Conservation (phyloP, 1,139 yeast genomes). For the Taphrina wiesneri region DNA sequence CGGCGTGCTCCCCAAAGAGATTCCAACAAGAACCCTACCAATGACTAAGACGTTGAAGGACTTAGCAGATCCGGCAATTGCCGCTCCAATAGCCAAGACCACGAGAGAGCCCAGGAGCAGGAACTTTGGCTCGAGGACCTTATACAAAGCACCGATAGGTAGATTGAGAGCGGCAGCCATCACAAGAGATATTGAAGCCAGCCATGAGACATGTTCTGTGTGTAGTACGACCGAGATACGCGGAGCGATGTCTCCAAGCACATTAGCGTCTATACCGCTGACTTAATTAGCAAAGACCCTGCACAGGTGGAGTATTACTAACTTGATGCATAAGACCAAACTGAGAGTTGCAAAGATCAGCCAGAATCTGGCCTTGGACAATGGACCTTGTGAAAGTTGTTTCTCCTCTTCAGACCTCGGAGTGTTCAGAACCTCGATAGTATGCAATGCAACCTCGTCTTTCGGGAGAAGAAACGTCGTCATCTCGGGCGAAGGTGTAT, state of each 20-base stretch:
- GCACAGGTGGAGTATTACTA: not conserved
- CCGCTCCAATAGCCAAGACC: not conserved
- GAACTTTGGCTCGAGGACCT: not conserved
- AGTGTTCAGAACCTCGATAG: not conserved
- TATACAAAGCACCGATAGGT: not conserved
- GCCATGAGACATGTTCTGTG: constrained; percentile 8
- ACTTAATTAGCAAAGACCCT: not conserved
- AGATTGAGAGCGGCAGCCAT: not conserved
- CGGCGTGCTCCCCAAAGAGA: not conserved
- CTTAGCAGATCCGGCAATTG: constrained; percentile 6
- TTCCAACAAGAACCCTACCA: constrained; percentile 16
- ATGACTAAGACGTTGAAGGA: not conserved
- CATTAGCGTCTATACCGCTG: constrained; percentile 15
- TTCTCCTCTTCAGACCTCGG: not conserved
- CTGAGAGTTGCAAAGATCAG: not conserved
- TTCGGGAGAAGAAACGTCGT: not conserved
- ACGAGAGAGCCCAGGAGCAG: constrained; percentile 4
- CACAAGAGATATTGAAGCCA: not conserved
- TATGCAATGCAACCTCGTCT: not conserved
- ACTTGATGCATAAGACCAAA: constrained; percentile 1
- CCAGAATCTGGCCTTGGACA: not conserved
- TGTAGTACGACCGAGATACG: constrained; percentile 9
- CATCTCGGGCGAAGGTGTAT: not conserved
- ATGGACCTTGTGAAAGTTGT: not conserved
- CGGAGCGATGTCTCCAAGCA: constrained; percentile 17